A percentile compares a stretch with the other conserved stretches of the same genome.
phyloP scores from a whole-genome alignment of 2,329 filamentous ascomycete species.

The Fonsecaea multimorphosa region DNA sequence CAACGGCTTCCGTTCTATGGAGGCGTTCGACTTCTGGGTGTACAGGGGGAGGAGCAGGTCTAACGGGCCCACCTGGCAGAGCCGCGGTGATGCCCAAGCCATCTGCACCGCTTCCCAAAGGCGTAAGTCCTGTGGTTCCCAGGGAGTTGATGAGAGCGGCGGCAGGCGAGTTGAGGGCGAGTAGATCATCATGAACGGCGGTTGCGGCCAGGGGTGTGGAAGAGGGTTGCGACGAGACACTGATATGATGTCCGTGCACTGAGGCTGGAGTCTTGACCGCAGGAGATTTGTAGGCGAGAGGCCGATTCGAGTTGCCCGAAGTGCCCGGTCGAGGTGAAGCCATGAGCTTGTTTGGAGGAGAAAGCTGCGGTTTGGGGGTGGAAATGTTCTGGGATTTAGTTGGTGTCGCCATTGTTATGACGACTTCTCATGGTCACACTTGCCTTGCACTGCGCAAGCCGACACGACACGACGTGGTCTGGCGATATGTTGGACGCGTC shows the following conservation, averaged over 20 bases:
- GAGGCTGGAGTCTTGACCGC: slow-evolving; percentile 53
- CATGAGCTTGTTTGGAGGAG: slow-evolving; percentile 52
- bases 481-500: neutral
- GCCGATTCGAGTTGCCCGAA: slow-evolving; percentile 46
- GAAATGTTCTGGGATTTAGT: slow-evolving; percentile 42
- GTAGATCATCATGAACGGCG: slow-evolving; percentile 48
- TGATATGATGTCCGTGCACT: slow-evolving; percentile 45
- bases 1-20: slow-evolving; percentile 50
- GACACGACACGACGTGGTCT: neutral
- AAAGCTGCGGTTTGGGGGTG: slow-evolving; percentile 48
- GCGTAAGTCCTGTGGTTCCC: slow-evolving; percentile 36
- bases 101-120: slow-evolving; percentile 32
- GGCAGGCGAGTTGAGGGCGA: slow-evolving; percentile 54
- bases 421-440: neutral
- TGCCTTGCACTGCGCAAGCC: too few species aligned
- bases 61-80: slow-evolving; percentile 50
- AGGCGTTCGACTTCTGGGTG: slow-evolving; percentile 52
- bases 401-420: slow-evolving; percentile 51
- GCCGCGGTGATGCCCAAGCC: slow-evolving; percentile 50
- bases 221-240: slow-evolving; percentile 50
- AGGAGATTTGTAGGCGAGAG: slow-evolving; percentile 53
- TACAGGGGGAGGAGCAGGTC: slow-evolving; percentile 47
- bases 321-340: slow-evolving; percentile 53
- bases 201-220: slow-evolving; percentile 51
- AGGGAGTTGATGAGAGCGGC: slow-evolving; percentile 46